Percentiles rank a stretch among this genome's conserved stretches.
Conservation (phyloP, 2,329 filamentous ascomycete genomes). For the Berkeleyomyces rouxiae region DNA sequence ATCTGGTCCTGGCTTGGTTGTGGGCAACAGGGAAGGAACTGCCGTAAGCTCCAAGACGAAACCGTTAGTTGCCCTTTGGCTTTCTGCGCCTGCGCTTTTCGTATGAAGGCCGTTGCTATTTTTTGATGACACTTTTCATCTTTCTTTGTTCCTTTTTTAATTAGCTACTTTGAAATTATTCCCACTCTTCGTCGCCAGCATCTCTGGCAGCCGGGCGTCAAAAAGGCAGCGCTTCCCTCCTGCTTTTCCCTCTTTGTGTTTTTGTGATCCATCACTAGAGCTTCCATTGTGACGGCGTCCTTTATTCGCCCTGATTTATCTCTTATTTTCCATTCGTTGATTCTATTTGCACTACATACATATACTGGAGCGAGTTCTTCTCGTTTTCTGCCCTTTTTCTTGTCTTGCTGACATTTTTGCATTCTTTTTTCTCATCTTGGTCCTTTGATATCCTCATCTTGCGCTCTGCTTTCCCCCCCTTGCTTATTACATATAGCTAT, state of each 20-base stretch:
- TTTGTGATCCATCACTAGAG: neutral
- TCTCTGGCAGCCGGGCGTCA: neutral
- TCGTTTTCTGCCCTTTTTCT: neutral
- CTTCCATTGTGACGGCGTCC: neutral
- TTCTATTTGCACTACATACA: neutral
- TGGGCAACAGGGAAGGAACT: no score
- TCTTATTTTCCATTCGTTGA: neutral
- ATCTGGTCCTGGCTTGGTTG: no score
- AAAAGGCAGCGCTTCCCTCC: neutral
- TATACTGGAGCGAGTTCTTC: neutral
- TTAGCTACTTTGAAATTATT: neutral
- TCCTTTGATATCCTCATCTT: neutral
- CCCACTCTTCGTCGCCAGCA: neutral
- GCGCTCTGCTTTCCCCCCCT: neutral
- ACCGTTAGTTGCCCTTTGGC: neutral
- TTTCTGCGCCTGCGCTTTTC: neutral
- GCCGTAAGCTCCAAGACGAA: no score
- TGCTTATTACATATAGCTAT: neutral
- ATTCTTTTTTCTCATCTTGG: neutral
- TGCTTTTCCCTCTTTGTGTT: neutral
- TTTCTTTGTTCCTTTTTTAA: neutral
- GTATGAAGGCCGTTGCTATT: neutral
- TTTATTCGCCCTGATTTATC: neutral
- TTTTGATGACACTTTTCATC: conserved; percentile 1
- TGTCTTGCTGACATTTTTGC: neutral